A percentile compares a stretch with the other conserved stretches of the same genome.
Conservation (phyloP, 163 green algal genomes). For the Coccomyxa subellipsoidea region DNA sequence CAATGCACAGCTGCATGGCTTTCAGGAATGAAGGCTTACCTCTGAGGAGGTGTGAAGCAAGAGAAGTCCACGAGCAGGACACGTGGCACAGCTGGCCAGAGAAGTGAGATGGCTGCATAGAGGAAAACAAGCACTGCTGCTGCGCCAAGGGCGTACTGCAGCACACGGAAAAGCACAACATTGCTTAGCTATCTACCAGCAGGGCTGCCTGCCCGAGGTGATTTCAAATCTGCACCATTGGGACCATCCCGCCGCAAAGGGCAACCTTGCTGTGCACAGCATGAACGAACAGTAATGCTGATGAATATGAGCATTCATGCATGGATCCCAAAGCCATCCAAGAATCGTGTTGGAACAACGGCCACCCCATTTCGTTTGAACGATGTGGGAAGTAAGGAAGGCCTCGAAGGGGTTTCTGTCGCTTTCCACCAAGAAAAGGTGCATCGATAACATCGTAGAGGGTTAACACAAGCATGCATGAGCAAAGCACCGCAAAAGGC, state of each 20-base stretch:
- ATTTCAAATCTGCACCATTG: no score
- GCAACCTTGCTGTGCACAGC: no score
- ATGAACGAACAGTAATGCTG: no score
- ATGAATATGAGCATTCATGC: no score
- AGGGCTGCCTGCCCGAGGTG: no score
- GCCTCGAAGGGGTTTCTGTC: neutral
- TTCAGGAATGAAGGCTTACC: no score
- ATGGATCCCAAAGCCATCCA: neutral
- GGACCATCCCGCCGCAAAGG: no score
- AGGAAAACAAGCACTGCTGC: neutral
- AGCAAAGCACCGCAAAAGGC: neutral
- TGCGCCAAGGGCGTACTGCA: neutral
- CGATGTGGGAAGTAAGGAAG: neutral
- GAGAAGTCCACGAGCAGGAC: slow-evolving; percentile 1
- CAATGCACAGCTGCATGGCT: no score
- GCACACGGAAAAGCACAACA: neutral
- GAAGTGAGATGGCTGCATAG: neutral
- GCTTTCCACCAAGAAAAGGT: neutral
- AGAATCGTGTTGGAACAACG: neutral
- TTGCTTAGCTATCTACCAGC: no score
- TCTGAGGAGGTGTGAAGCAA: neutral
- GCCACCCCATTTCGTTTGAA: neutral
- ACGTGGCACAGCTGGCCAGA: neutral
- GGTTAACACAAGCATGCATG: neutral
- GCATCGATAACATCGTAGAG: neutral